Percentiles rank a stretch among this genome's conserved stretches.
Conservation (phyloP, 2,329 filamentous ascomycete species). For the Alternaria rosae region DNA sequence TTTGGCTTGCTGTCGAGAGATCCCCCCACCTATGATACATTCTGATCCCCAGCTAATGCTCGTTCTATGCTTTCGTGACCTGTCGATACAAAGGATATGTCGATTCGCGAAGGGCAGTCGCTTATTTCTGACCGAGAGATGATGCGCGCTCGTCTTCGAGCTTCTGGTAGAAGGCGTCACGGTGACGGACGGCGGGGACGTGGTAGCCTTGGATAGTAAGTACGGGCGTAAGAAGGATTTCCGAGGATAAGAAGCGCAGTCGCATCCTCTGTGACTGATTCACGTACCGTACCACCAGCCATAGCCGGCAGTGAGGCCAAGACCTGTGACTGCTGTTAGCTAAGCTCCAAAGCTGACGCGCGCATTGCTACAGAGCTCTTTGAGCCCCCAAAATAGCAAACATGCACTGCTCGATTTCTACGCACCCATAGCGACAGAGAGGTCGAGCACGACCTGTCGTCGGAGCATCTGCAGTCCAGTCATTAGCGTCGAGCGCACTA, state of each 20-base stretch:
- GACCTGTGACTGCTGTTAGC: conserved; percentile 56
- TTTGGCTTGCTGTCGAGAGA: conserved; percentile 31
- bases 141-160: conserved; percentile 67
- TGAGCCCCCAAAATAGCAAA: neutral
- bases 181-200: conserved; percentile 68
- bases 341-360: conserved; percentile 16
- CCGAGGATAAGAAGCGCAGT: neutral
- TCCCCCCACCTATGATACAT: conserved; percentile 44
- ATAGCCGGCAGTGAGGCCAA: conserved; percentile 69
- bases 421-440: conserved; percentile 71
- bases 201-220: conserved; percentile 63
- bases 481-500: conserved; percentile 33
- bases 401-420: conserved; percentile 20
- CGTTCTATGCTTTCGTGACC: conserved; percentile 33
- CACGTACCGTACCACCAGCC: conserved; percentile 71
- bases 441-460: conserved; percentile 69
- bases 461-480: conserved; percentile 66
- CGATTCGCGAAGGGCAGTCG: conserved; percentile 18
- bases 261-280: conserved; percentile 8
- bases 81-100: conserved; percentile 39
- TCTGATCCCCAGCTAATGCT: conserved; percentile 32
- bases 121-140: conserved; percentile 51
- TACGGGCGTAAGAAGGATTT: neutral
- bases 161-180: conserved; percentile 69
- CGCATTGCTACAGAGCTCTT: conserved; percentile 12